Base-by-base conservation (phyloP, 2,329 filamentous ascomycete species). In the Hypoxylon sp. region DNA sequence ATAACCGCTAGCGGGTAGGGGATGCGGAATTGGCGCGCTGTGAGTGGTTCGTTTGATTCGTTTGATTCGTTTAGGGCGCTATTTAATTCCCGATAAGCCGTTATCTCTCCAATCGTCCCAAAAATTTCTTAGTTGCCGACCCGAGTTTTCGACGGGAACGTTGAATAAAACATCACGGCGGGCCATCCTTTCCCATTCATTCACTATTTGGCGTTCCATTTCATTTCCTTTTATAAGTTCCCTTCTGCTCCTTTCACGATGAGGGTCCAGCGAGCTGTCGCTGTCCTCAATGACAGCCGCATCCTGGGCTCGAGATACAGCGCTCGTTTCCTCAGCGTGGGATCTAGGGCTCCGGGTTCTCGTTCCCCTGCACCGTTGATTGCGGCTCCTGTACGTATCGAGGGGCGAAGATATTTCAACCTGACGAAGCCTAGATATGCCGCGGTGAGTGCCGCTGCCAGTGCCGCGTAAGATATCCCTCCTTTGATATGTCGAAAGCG, bases 401-500 rank as follows among this genome's bases (percentile, higher is more conserved):
- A 75, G 16, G 75, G 75, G 14, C 74, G 77, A 39, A 77, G 80
- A 69, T 78, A 78, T 65, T 81, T 83, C 67, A 82, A 78, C 67
- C 70, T 77, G 47, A 81, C 76, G 39, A 67, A 74, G 23, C 74
- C 74, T 9, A 72, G 76, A 71, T 74, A 73, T 60, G 78, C 79
- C 23, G 67, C 76, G 55, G 71, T 61, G 14, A 71, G 51, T 47
- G 61, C 71, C 41, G 75, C 80, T 25, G 81, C 80, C 14, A 73
- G 76, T 45, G 77, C 76, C 67, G 81, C 81, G 79, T 81, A 77
- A 68, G 79, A 72, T 45, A 41, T 43, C 23, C 23, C 54, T 8
- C 8, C 21, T 46, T 34, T n/a, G 29, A 37, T n/a, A n/a, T 37
- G 12, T 6, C 2, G 23, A 50, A 23, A 52, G 21, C 23, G 5